These are phyloP conservation scores for Pulveroboletus sp. DNA, from an alignment of 768 basidiomycete species.

Conservation along the genomic window DNA sequence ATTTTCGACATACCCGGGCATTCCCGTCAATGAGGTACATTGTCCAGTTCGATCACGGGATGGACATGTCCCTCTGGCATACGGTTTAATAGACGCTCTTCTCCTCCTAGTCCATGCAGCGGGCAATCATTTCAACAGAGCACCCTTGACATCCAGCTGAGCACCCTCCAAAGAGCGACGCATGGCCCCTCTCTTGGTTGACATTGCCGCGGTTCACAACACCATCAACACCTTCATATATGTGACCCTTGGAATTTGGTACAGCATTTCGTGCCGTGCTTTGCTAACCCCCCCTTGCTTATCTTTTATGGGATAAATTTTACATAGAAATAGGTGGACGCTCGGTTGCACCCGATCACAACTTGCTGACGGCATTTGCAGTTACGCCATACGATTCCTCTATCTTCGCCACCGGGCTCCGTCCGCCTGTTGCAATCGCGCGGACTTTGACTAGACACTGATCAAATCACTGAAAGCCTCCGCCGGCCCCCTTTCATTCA, in stretches of 20 bases:
- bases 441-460: conserved; percentile 20
- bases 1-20: conserved; percentile 26
- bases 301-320: conserved; percentile 18
- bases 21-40: conserved; percentile 33
- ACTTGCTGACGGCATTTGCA: conserved; percentile 22
- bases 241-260: conserved; percentile 19
- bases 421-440: conserved; percentile 25
- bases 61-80: conserved; percentile 10
- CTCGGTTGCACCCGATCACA: conserved; percentile 27
- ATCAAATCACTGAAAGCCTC: conserved; percentile 20
- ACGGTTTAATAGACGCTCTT: conserved; percentile 17
- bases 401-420: conserved; percentile 25
- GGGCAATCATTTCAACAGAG: conserved; percentile 7
- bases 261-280: conserved; percentile 19
- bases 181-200: background rate
- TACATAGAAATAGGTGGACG: conserved; percentile 1
- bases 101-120: conserved; percentile 4
- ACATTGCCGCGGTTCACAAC: conserved; percentile 10
- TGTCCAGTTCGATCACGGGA: conserved; percentile 23
- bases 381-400: conserved; percentile 23
- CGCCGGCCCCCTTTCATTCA: conserved; percentile 15
- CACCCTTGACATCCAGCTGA: background rate
- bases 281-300: conserved; percentile 7
- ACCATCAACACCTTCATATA: conserved; percentile 14
- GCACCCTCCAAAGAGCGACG: background rate